These are phyloP conservation scores for Antrodiella citrinella DNA, from an alignment of 768 basidiomycete species.

Conservation along the genomic window DNA sequence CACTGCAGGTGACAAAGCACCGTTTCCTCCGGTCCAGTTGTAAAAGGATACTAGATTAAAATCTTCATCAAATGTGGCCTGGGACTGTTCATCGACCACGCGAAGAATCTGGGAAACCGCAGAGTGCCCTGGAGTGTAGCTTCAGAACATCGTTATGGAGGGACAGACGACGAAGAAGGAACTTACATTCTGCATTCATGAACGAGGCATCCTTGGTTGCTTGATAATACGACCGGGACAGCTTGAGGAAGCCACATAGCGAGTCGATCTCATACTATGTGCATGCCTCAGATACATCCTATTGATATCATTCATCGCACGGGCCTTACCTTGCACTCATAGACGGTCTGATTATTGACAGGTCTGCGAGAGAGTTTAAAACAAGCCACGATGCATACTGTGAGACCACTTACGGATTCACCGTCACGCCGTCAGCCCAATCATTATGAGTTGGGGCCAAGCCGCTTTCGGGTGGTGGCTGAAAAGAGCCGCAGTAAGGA, in stretches of 20 bases:
- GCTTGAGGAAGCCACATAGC: conserved; percentile 69
- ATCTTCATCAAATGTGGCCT: conserved; percentile 57
- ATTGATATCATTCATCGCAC: neutral
- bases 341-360: conserved; percentile 61
- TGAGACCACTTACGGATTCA: conserved; percentile 53
- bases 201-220: conserved; percentile 66
- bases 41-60: conserved; percentile 74
- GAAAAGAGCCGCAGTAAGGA: conserved; percentile 78
- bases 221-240: conserved; percentile 65
- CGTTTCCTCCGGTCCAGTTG: conserved; percentile 71
- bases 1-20: conserved; percentile 56
- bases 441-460: conserved; percentile 55
- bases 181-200: conserved; percentile 61
- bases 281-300: neutral
- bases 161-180: neutral
- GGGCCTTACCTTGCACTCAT: conserved; percentile 66
- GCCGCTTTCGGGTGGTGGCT: conserved; percentile 71
- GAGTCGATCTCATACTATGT: conserved; percentile 72
- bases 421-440: conserved; percentile 61
- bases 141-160: neutral
- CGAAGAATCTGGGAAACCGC: conserved; percentile 69
- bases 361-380: conserved; percentile 34
- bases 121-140: conserved; percentile 40
- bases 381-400: neutral
- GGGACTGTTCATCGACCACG: conserved; percentile 72